A percentile compares a stretch with the other conserved stretches of the same genome.
These are phyloP conservation scores for Fraxinus sp. DNA, from an alignment of 305 asterid genomes.

Conservation along the genomic window DNA sequence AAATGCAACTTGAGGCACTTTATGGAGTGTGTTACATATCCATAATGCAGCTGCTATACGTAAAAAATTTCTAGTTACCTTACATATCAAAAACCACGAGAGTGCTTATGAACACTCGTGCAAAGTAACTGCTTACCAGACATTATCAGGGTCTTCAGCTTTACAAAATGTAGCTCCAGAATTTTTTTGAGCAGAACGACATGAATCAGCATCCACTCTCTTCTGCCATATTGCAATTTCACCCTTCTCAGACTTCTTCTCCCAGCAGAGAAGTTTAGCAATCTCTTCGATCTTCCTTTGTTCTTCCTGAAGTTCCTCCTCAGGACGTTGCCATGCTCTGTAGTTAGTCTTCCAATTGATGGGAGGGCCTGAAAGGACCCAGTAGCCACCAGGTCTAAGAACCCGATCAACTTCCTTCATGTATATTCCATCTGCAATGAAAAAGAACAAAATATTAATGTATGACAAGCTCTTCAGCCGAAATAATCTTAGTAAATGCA, in stretches of 20 bases:
- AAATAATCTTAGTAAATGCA: not conserved
- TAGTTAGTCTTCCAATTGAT: constrained; percentile 75
- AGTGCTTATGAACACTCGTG: not conserved
- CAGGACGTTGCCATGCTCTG: constrained; percentile 91
- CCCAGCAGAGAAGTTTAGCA: constrained; percentile 95
- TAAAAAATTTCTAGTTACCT: not conserved
- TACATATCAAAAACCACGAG: not conserved
- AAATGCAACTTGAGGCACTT: constrained; percentile 13
- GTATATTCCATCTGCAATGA: constrained; percentile 71
- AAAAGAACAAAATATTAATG: constrained; percentile 19
- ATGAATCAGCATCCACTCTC: constrained; percentile 70
- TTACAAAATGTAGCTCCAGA: constrained; percentile 63
- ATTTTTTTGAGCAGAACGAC: constrained; percentile 73
- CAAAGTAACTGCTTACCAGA: constrained; percentile 53
- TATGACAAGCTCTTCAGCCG: not conserved
- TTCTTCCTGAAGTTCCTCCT: constrained; percentile 86
- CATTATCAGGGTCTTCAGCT: constrained; percentile 67
- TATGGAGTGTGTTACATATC: not conserved
- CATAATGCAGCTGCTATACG: not conserved
- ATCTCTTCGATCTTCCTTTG: constrained; percentile 86
- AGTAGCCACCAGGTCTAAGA: constrained; percentile 94
- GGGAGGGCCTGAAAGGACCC: constrained; percentile 99
- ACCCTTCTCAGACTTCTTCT: constrained; percentile 79
- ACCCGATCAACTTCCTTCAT: constrained; percentile 98
- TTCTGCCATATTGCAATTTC: constrained; percentile 95